A percentile compares a stretch with the other conserved stretches of the same genome.
phyloP scores from a whole-genome alignment of 2,329 filamentous ascomycete genomes.

The Pseudogymnoascus sp. region DNA sequence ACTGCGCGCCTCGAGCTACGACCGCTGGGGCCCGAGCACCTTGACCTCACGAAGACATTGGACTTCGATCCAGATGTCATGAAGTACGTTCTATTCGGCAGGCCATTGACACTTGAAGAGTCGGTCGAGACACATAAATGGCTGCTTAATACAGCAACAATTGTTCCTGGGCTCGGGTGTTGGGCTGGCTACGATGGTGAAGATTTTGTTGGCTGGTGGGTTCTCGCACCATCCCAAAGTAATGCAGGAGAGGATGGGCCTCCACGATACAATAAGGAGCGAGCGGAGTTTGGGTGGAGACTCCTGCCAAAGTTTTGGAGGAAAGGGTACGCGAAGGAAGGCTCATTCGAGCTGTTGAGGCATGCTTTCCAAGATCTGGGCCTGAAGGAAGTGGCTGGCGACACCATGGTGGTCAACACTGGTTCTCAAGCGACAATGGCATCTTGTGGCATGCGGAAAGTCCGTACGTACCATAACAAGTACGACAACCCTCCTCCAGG shows the following conservation, averaged over 20 bases:
- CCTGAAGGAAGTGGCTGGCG: constrained; percentile 21
- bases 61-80: constrained; percentile 3
- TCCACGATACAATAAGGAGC: constrained; percentile 8
- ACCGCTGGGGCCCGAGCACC: not conserved
- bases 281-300: constrained; percentile 24
- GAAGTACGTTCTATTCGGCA: not conserved
- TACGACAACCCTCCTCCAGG: constrained; percentile 2
- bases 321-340: constrained; percentile 27
- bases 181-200: constrained; percentile 11
- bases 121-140: not conserved
- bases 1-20: constrained; percentile 1
- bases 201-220: constrained; percentile 28
- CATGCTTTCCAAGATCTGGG: constrained; percentile 26
- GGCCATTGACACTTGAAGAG: not conserved
- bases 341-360: constrained; percentile 23
- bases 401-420: constrained; percentile 28
- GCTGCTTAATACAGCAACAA: not conserved
- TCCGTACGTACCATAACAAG: not conserved
- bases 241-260: not conserved
- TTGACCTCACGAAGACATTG: not conserved
- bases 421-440: constrained; percentile 20
- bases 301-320: constrained; percentile 26
- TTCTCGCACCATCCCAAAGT: constrained; percentile 19
- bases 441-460: not conserved
- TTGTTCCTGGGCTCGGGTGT: not conserved